Evolutionary conservation across 2,329 filamentous ascomycete genomes (phyloP).

Genomic region (Clonostachys chloroleuca): DNA sequence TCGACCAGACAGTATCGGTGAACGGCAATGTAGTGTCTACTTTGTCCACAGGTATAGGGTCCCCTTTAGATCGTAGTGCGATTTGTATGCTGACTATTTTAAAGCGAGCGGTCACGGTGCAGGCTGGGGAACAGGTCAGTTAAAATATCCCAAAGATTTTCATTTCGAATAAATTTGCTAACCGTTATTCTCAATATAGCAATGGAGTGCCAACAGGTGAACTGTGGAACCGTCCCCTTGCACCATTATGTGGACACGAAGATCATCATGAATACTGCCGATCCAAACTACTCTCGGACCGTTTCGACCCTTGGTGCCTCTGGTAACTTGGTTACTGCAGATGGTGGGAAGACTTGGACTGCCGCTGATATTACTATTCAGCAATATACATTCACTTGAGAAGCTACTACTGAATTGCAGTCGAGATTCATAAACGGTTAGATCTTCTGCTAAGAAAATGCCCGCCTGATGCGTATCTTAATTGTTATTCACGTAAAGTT

Average conservation of each 20-base stretch:
- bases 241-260: not conserved
- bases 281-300: not conserved
- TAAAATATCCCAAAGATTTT: not conserved
- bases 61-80: not conserved
- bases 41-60: not conserved
- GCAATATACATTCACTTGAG: not conserved
- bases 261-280: not conserved
- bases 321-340: not conserved
- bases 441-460: too few relatives aligned
- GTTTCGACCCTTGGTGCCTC: not conserved
- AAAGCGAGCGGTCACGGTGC: not conserved
- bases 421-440: too few relatives aligned
- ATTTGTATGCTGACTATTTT: not conserved
- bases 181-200: not conserved
- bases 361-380: not conserved
- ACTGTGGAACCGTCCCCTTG: not conserved
- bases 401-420: not conserved
- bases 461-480: too few relatives aligned
- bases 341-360: not conserved
- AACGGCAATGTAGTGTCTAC: not conserved
- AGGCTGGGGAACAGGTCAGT: not conserved
- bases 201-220: not conserved
- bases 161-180: not conserved
- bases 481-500: too few relatives aligned
- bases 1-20: not conserved